Evolutionary conservation across 2,329 filamentous ascomycete species (phyloP).

Genomic region (Neopestalotiopsis sp.): DNA sequence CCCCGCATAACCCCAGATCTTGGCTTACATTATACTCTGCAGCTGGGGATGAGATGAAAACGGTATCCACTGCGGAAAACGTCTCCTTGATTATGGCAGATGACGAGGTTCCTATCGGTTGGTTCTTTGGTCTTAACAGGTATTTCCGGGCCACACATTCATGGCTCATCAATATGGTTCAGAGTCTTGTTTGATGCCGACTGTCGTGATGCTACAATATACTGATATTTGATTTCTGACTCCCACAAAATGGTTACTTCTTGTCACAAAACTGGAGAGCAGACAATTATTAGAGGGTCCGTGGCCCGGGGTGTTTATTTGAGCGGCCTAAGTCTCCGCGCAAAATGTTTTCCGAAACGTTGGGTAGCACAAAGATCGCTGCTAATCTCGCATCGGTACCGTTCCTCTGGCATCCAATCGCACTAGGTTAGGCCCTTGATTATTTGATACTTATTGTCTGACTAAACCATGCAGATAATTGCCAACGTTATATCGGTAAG

Average conservation of each 20-base stretch:
- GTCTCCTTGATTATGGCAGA: neutral
- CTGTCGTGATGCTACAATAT: no score
- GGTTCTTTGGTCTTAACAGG: no score
- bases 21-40: neutral
- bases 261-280: neutral
- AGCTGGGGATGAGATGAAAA: neutral
- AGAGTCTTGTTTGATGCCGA: no score
- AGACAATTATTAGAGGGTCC: neutral
- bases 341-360: neutral
- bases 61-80: slow-evolving; percentile 11
- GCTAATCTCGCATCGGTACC: neutral
- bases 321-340: neutral
- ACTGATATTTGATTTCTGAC: no score
- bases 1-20: slow-evolving; percentile 3
- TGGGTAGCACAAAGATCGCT: neutral
- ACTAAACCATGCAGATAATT: neutral
- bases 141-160: no score
- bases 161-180: no score
- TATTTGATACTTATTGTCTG: neutral
- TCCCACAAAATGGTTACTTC: no score
- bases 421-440: no score
- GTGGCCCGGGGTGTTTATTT: neutral
- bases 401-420: neutral
- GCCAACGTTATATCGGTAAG: neutral
- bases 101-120: no score